Percentiles rank a stretch among this genome's conserved stretches.
Conservation (phyloP, 2,329 filamentous ascomycete genomes). For the Fonsecaea monophora region DNA sequence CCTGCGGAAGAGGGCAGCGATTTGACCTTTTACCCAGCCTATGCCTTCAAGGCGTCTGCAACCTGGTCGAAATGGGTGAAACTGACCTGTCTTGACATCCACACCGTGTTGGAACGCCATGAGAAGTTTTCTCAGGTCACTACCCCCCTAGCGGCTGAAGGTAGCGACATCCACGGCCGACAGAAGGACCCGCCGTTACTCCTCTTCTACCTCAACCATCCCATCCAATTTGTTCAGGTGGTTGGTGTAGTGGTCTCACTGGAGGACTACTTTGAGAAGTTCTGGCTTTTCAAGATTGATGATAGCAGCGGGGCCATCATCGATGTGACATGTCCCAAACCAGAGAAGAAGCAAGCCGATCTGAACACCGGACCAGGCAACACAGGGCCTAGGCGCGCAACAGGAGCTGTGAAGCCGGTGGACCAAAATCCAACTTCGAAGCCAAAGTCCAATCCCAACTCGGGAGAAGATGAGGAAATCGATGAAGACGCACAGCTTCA, state of each 20-base stretch:
- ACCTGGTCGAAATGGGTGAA: conserved; percentile 70
- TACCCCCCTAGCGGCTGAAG: conserved; percentile 5
- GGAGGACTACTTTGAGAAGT: conserved; percentile 44
- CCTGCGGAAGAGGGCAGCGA: not conserved
- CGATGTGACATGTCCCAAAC: conserved; percentile 59
- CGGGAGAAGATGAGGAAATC: conserved; percentile 9
- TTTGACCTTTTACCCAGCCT: conserved; percentile 62
- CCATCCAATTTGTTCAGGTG: conserved; percentile 76
- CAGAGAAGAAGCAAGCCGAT: conserved; percentile 37
- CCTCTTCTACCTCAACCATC: conserved; percentile 74
- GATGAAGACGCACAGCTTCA: conserved; percentile 23
- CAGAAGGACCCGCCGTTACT: conserved; percentile 54
- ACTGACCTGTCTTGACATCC: conserved; percentile 63
- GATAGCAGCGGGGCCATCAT: conserved; percentile 66
- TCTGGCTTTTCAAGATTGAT: conserved; percentile 61
- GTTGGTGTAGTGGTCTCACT: conserved; percentile 72
- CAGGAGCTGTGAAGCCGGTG: conserved; percentile 25
- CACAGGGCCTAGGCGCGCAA: conserved; percentile 15
- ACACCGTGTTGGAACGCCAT: conserved; percentile 41
- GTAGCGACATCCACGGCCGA: conserved; percentile 3
- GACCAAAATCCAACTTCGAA: conserved; percentile 8
- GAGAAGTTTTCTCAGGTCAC: conserved; percentile 29
- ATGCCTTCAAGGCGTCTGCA: conserved; percentile 65
- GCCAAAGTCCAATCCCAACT: not conserved
- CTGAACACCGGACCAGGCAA: conserved; percentile 42